phyloP scores from a whole-genome alignment of 2,329 filamentous ascomycete genomes.

The Nemania sp. region DNA sequence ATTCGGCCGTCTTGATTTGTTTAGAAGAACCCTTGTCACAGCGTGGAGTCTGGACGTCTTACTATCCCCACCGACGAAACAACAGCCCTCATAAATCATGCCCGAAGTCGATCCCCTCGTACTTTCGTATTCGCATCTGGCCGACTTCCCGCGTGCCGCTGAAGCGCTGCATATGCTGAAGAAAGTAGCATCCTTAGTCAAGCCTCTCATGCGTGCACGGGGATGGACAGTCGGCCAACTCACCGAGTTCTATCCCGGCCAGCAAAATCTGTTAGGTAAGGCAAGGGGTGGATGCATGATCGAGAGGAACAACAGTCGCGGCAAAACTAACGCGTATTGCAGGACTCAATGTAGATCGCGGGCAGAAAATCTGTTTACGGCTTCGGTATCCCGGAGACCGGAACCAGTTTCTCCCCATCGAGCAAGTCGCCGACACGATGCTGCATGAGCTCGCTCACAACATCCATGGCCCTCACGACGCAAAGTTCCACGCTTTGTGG shows the following conservation, averaged over 20 bases:
- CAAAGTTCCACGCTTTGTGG: conserved; percentile 83
- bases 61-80: background rate
- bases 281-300: conserved; percentile 15
- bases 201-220: conserved; percentile 90
- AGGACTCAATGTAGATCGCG: conserved; percentile 78
- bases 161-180: conserved; percentile 67
- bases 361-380: conserved; percentile 79
- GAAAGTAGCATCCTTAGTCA: conserved; percentile 85
- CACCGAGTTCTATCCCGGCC: conserved; percentile 81
- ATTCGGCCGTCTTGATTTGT: background rate
- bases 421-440: conserved; percentile 86
- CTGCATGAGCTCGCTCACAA: conserved; percentile 94
- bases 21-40: background rate
- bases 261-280: conserved; percentile 74
- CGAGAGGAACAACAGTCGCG: too few relatives aligned
- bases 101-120: conserved; percentile 52
- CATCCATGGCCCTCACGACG: conserved; percentile 80
- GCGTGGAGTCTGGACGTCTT: too few relatives aligned
- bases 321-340: conserved; percentile 6
- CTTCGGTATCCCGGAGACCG: conserved; percentile 77
- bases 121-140: conserved; percentile 54
- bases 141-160: conserved; percentile 50
- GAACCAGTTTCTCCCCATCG: conserved; percentile 77
- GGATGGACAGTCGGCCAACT: conserved; percentile 79
- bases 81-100: conserved; percentile 37